Base-by-base conservation (phyloP, 805 yeast species). In the Wickerhamiella sergipiensis region DNA sequence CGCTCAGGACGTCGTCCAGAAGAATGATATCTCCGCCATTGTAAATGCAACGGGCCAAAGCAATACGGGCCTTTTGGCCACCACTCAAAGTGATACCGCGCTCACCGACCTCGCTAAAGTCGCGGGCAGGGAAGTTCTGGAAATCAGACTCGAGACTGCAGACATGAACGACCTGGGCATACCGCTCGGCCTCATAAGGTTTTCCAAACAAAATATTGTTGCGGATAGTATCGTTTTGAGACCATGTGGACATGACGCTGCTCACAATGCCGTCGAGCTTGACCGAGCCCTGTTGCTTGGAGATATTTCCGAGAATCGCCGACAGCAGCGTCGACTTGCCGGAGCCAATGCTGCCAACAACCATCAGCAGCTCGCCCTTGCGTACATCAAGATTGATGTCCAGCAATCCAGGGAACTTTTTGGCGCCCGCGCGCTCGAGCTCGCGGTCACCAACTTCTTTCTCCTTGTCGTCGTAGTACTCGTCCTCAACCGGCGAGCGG, bases 1-100 rank as follows among this genome's bases (percentile, higher is more conserved):
- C 95, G 69, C 87, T 79, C 53, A 87, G 70, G 8, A 85, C 88
- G 64, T 86, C 95, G 62, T 86, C 95, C 51, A 86, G 67, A 46
- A 86, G 64, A 13, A 84, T 69, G 40, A 84, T 76, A 55, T 83
- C 87, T 18, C 75, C 71, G 40, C 76, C 72, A 19, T 78, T 75
- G 59, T 86, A 86, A 1, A 83, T 86, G 2, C 92, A 84, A 58
- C 95, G 75, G 1, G 95, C 95, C 49, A 86, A 70, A 59, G 80
- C 80, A 55, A 86, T 80, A 63, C 95, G 77, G 0, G 95, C 92
- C 69, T 86, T 87, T 64, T 86, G 95, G 47, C 95, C 95, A 48
- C 95, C 95, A 9, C 92, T 83, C 45, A 86, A 68, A 0, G 92
- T 87, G 52, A 87, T 82, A 59, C 95, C 95, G 55, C 89, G 75